Percentiles rank a stretch among this genome's conserved stretches.
Evolutionary conservation across 2,329 filamentous ascomycete species (phyloP).

Genomic region (Paecilomyces fulvus): DNA sequence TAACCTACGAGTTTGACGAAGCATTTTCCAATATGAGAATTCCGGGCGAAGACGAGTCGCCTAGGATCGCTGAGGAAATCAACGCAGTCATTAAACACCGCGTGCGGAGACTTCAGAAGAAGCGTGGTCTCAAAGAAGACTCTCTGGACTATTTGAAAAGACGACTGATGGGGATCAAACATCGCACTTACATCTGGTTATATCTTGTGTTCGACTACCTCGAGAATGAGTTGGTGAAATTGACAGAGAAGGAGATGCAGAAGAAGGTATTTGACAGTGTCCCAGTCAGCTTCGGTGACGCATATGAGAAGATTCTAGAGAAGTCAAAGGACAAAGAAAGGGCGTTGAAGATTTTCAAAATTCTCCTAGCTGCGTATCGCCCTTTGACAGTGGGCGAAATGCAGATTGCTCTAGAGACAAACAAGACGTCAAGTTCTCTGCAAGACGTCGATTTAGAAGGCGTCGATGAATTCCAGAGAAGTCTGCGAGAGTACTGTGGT

Average conservation of each 20-base stretch:
- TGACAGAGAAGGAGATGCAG: neutral
- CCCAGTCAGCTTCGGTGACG: slow-evolving; percentile 21
- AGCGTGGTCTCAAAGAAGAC: neutral
- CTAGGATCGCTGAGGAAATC: slow-evolving; percentile 28
- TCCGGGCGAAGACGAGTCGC: slow-evolving; percentile 28
- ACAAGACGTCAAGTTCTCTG: slow-evolving; percentile 5
- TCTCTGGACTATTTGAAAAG: neutral
- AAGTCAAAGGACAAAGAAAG: slow-evolving; percentile 5
- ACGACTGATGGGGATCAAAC: neutral
- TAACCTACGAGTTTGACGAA: slow-evolving; percentile 15
- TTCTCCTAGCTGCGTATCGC: slow-evolving; percentile 8
- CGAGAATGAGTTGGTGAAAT: slow-evolving; percentile 2
- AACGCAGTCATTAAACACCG: slow-evolving; percentile 24
- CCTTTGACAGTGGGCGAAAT: slow-evolving; percentile 5
- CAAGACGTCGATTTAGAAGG: neutral
- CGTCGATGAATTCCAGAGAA: neutral
- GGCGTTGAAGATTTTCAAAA: slow-evolving; percentile 7
- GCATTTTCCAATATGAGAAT: slow-evolving; percentile 24
- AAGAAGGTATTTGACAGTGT: slow-evolving; percentile 15
- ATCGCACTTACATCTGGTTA: slow-evolving; percentile 34
- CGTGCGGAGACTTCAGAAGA: slow-evolving; percentile 5
- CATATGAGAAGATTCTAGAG: slow-evolving; percentile 16
- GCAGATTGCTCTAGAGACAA: slow-evolving; percentile 8
- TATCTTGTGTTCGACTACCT: slow-evolving; percentile 28
- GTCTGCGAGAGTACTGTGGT: slow-evolving; percentile 8